Evolutionary conservation across 2,329 filamentous ascomycete genomes (phyloP).

Genomic region (Trichoderma sp.): DNA sequence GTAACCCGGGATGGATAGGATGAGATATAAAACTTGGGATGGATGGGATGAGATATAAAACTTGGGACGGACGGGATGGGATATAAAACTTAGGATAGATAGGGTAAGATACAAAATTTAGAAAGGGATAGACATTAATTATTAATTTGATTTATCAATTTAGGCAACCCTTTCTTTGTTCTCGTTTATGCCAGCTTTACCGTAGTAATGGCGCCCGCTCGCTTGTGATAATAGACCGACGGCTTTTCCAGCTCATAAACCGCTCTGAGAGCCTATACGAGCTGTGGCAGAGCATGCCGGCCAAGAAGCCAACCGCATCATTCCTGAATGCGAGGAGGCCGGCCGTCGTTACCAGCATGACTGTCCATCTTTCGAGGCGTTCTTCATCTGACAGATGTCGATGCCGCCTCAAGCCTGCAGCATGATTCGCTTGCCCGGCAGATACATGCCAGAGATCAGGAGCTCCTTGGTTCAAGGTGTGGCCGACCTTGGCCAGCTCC

Average conservation of each 20-base stretch:
- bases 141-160: background rate
- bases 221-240: constrained; percentile 22
- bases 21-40: background rate
- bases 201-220: constrained; percentile 34
- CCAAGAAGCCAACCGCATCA: constrained; percentile 81
- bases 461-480: constrained; percentile 73
- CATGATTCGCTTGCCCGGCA: constrained; percentile 36
- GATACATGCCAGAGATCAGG: constrained; percentile 58
- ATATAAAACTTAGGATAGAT: background rate
- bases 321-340: constrained; percentile 83
- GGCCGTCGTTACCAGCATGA: constrained; percentile 86
- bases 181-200: constrained; percentile 5
- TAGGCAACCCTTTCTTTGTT: background rate
- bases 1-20: too few species aligned
- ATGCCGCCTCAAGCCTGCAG: constrained; percentile 40
- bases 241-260: constrained; percentile 38
- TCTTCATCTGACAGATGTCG: constrained; percentile 63
- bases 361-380: constrained; percentile 72
- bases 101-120: background rate
- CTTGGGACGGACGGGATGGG: background rate
- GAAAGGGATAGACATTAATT: constrained; percentile 5
- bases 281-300: constrained; percentile 76
- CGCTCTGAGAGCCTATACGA: constrained; percentile 54
- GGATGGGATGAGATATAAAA: background rate
- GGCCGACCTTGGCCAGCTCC: constrained; percentile 81